phyloP scores from a whole-genome alignment of 441 rosid species.

The Adansonia grandidieri region DNA sequence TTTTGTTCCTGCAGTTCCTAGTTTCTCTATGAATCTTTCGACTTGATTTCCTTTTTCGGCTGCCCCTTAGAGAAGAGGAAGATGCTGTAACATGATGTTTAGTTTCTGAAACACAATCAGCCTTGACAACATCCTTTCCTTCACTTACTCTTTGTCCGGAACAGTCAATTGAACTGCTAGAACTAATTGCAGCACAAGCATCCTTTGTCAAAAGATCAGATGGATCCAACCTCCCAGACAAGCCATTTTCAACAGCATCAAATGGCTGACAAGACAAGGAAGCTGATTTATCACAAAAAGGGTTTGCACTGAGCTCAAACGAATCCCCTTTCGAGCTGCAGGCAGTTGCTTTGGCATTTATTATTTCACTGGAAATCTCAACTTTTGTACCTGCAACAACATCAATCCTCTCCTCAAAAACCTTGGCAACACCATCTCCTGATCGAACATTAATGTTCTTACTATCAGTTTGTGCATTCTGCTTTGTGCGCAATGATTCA shows the following conservation, averaged over 20 bases:
- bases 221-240: slow-evolving; percentile 37
- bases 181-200: slow-evolving; percentile 34
- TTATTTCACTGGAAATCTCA: slow-evolving; percentile 30
- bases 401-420: slow-evolving; percentile 40
- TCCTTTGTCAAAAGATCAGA: slow-evolving; percentile 38
- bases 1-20: slow-evolving; percentile 47
- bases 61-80: slow-evolving; percentile 52
- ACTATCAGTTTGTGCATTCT: slow-evolving; percentile 32
- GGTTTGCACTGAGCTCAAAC: slow-evolving; percentile 30
- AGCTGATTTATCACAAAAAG: slow-evolving; percentile 23
- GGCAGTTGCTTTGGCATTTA: slow-evolving; percentile 37
- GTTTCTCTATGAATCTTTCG: slow-evolving; percentile 48
- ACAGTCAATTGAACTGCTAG: slow-evolving; percentile 42
- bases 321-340: slow-evolving; percentile 37
- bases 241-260: slow-evolving; percentile 33
- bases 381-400: slow-evolving; percentile 40
- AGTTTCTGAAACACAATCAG: slow-evolving; percentile 50
- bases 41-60: slow-evolving; percentile 47
- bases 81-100: slow-evolving; percentile 37
- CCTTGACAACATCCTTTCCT: slow-evolving; percentile 43
- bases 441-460: slow-evolving; percentile 28
- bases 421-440: slow-evolving; percentile 25
- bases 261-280: slow-evolving; percentile 31
- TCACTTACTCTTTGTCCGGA: slow-evolving; percentile 39
- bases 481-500: slow-evolving; percentile 28